These are phyloP conservation scores for Boletus speciosus DNA, from an alignment of 768 basidiomycete species.

Conservation along the genomic window DNA sequence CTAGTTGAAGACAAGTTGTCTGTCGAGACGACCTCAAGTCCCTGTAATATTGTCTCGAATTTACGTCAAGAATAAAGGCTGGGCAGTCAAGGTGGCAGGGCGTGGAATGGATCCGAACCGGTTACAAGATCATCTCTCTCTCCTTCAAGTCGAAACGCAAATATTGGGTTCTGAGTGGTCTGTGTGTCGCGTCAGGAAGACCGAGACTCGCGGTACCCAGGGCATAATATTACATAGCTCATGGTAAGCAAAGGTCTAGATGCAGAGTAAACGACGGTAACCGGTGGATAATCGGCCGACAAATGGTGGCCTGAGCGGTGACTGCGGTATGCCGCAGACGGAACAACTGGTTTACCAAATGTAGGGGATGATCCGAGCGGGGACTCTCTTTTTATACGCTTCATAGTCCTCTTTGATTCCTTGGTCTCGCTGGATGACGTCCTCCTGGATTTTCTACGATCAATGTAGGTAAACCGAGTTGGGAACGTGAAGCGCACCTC, in stretches of 20 bases:
- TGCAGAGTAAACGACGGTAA: too few relatives aligned
- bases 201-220: not conserved
- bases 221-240: not conserved
- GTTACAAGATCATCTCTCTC: too few relatives aligned
- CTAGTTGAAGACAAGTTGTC: too few relatives aligned
- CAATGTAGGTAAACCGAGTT: not conserved
- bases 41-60: too few relatives aligned
- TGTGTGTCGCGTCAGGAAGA: not conserved
- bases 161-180: not conserved
- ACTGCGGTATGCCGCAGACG: not conserved
- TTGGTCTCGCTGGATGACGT: constrained; percentile 18
- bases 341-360: constrained; percentile 9
- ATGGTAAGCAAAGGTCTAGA: too few relatives aligned
- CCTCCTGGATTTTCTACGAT: constrained; percentile 16
- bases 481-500: constrained; percentile 15
- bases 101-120: too few relatives aligned
- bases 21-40: too few relatives aligned
- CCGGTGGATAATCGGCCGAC: not conserved
- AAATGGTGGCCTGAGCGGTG: not conserved
- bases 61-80: too few relatives aligned
- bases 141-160: too few relatives aligned
- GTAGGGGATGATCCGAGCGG: constrained; percentile 21
- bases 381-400: constrained; percentile 23
- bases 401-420: constrained; percentile 14
- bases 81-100: too few relatives aligned